Evolutionary conservation across 257 asterid genomes (phyloP), one percentile per base, ranked within the genome.

Genomic region (Penstemon davidsonii): DNA sequence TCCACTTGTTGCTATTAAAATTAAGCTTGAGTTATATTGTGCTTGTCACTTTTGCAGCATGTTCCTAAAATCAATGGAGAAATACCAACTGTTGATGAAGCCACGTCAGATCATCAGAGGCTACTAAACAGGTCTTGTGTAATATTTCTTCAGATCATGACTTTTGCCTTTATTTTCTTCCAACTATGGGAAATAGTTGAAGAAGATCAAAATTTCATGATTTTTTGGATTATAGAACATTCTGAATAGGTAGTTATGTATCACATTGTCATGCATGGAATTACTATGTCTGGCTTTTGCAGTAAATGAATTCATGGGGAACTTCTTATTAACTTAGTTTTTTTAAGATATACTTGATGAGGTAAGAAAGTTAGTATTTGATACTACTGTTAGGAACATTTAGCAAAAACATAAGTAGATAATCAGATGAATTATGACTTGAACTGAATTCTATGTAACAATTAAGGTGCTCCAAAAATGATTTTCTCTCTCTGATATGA

Each of bases 61-160:
- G 84, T 89, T 73, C 98, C 96, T 66, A 89, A 80, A 76, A 83
- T 85, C 73, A 92, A 92, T 75, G 96, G 96, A 68, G 92, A 89
- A 67, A 86, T 92, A 81, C 96, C 98, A 62, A 77, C 96, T 39
- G 80, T 69, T 57, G 96, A 92, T 74, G 98, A 89, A 76, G 98
- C 89, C 76, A 81, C 84, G 37, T 80, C 96, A 61, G 98, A 89
- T 81, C 96, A 87, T 79, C 76, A 86, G 60, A 78, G 96, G 80
- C 85, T 92, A 72, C 75, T 78, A 66, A 78, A 87, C 81, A 92
- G 98, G 98, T 93, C 50, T 50, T 69, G 39, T 65, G 45, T 56
- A 39, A 62, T 53, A 57, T 69, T 62, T 62, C 19, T 33, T 39
- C n/a, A 8, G 0, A 49, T 18, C 43, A 25, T 25, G 33, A 25